phyloP scores from a whole-genome alignment of 257 asterid genomes.

The Rhazya stricta region DNA sequence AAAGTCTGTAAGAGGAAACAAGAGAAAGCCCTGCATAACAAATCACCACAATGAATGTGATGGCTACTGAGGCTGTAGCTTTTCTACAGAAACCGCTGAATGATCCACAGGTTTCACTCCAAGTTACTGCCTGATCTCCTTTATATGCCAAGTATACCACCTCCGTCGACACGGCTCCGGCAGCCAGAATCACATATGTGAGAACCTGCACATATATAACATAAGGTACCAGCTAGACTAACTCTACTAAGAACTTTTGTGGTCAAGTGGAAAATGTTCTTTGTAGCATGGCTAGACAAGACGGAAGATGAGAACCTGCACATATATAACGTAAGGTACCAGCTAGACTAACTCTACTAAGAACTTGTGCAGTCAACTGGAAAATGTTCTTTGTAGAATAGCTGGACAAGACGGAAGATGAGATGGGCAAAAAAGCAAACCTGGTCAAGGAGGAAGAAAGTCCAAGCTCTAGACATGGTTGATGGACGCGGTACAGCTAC shows the following conservation, averaged over 20 bases:
- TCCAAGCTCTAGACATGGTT: conserved; percentile 73
- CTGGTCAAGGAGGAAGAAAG: conserved; percentile 87
- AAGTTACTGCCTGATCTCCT: conserved; percentile 56
- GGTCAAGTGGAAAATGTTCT: neutral
- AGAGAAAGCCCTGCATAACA: conserved; percentile 67
- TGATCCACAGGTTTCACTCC: conserved; percentile 69
- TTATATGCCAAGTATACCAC: conserved; percentile 74
- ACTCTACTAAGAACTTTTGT: neutral
- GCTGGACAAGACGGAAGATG: neutral
- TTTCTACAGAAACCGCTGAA: conserved; percentile 65
- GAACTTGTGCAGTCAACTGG: neutral
- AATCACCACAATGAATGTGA: conserved; percentile 58
- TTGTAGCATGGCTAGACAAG: neutral
- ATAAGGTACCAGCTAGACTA: neutral
- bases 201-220: conserved; percentile 45
- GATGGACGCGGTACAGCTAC: conserved; percentile 70
- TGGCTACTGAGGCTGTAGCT: conserved; percentile 58
- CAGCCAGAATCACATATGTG: conserved; percentile 66
- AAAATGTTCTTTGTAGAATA: too few species aligned
- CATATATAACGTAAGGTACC: too few species aligned
- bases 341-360: too few species aligned
- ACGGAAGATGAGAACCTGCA: neutral
- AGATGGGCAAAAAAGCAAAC: conserved; percentile 11
- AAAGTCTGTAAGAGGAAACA: conserved; percentile 70
- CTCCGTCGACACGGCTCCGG: conserved; percentile 66